Evolutionary conservation across 1,139 yeast genomes (phyloP).

Genomic region (Yamadazyma dendronema): DNA sequence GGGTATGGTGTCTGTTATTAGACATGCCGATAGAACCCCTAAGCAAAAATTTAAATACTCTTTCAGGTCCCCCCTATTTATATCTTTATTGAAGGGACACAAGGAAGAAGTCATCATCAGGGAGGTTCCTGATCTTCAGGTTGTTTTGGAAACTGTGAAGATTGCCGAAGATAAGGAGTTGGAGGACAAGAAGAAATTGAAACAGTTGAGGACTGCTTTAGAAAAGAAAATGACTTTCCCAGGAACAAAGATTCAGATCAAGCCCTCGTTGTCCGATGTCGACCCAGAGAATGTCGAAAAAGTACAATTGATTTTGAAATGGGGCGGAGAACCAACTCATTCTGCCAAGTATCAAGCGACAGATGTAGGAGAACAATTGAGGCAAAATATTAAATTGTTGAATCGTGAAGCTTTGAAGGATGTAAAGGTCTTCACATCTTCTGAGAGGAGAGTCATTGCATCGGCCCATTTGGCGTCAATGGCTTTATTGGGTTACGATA

Average conservation of each 20-base stretch:
- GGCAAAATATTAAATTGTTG: slow-evolving; percentile 85
- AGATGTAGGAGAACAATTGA: slow-evolving; percentile 92
- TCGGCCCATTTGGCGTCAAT: slow-evolving; percentile 88
- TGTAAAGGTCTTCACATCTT: slow-evolving; percentile 84
- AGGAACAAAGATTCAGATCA: slow-evolving; percentile 94
- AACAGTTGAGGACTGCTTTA: slow-evolving; percentile 75
- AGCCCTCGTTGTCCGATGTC: slow-evolving; percentile 73
- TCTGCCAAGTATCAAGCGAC: slow-evolving; percentile 93
- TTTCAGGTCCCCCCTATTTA: slow-evolving; percentile 82
- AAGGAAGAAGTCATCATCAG: slow-evolving; percentile 94
- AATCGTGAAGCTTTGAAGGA: slow-evolving; percentile 83
- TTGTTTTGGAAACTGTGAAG: slow-evolving; percentile 81
- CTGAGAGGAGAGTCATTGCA: slow-evolving; percentile 91
- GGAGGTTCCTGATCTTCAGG: slow-evolving; percentile 79
- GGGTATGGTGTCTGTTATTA: slow-evolving; percentile 85
- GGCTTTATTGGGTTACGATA: slow-evolving; percentile 71
- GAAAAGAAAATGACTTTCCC: slow-evolving; percentile 89
- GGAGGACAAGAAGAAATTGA: slow-evolving; percentile 77
- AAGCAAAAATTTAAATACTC: slow-evolving; percentile 97
- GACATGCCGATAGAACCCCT: slow-evolving; percentile 99
- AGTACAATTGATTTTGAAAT: slow-evolving; percentile 90
- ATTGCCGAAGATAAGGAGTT: slow-evolving; percentile 74
- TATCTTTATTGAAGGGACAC: slow-evolving; percentile 87
- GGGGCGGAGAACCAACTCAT: slow-evolving; percentile 99
- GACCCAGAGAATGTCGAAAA: slow-evolving; percentile 75